Base-by-base conservation (phyloP, 1,284 basidiomycete genomes). In the Melampsora americana region DNA sequence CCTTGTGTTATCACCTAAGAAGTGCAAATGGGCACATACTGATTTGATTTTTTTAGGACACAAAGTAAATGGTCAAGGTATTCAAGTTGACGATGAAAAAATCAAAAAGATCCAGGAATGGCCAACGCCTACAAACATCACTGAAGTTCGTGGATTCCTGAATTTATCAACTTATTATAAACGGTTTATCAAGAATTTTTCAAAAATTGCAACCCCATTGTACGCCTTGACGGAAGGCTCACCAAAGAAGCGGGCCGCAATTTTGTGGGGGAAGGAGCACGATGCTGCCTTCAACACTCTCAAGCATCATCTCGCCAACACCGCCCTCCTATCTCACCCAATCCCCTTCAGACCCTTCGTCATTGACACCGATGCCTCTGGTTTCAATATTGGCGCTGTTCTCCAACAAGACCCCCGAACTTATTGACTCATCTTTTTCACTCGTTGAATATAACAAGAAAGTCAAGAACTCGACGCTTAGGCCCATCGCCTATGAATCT, bases 141-240 rank as follows among this genome's bases (percentile, higher is more conserved):
- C 66, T n/a, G 7, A 68, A 18, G 66, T 68, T 26, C 23, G 48
- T 28, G 66, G 66, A 28, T 68, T 68, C 30, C 23, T 68, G 1
- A 68, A 68, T 30, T 28, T 68, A 11, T n/a, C 46, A 14, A 68
- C 48, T 1, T 68, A 68, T 30, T 68, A 68, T 53, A 68, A 68
- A 16, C 23, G 66, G 4, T 68, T 68, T 16, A 68, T 68, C 9
- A 53, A 68, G 16, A 20, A 68, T 16, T 68, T 68, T 28, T 68
- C 28, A 1, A 68, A 48, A 30, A 50, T 68, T 9, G 42, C 42
- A 14, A 50, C 46, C 1, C 66, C 66, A 5, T 6, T 68, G 2
- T 68, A 68, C 48, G 12, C 48, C n/a, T 30, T 68, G 18, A 53
- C 66, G 6, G n/a, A 68, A 32, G 48, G 48, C 32, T 68, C 48